Evolutionary conservation across 2,329 filamentous ascomycete genomes (phyloP), one percentile per base, ranked within the genome.

Genomic region (Nemania sp.): DNA sequence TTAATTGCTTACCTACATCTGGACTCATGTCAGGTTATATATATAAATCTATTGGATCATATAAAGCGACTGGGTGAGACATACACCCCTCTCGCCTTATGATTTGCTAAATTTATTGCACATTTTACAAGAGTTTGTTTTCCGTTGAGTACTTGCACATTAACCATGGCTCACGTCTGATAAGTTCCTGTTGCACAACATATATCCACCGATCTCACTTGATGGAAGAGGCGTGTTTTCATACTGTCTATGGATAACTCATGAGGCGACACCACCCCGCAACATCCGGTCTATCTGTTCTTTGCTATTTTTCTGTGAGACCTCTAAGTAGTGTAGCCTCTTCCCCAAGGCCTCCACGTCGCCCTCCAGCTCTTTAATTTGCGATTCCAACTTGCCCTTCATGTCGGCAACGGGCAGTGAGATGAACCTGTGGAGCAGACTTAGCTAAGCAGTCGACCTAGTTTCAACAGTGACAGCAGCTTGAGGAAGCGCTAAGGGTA

Each of bases 231-330:
- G n/a, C n/a, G n/a, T n/a, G n/a, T n/a, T n/a, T n/a, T n/a, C n/a
- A n/a, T n/a, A n/a, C n/a, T n/a, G n/a, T n/a, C n/a, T n/a, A n/a
- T n/a, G n/a, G n/a, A n/a, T n/a, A n/a, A n/a, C n/a, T 17, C n/a
- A 37, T 5, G 33, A 15, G n/a, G 73, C 39, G 31, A 37, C 47
- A 9, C 56, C 74, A 17, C 76, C 77, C 46, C 81, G 74, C 67
- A 97, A 81, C 69, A 97, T 93, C 72, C 91, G 88, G 70, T 96
- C 88, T 63, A 97, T 88, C 68, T 96, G 91, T 62, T 92, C 86
- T 64, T 88, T 86, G 73, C 91, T 96, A 68, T 97, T 99, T 77
- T 95, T 91, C 70, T 91, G 89, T 44, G 94, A 97, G 53, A 91
- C 96, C 77, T 97, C 93, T 39, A 97, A 80, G 69, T 97, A 97